These are phyloP conservation scores for Dendrobium officinale DNA, from an alignment of 106 monocot species.

Conservation along the genomic window DNA sequence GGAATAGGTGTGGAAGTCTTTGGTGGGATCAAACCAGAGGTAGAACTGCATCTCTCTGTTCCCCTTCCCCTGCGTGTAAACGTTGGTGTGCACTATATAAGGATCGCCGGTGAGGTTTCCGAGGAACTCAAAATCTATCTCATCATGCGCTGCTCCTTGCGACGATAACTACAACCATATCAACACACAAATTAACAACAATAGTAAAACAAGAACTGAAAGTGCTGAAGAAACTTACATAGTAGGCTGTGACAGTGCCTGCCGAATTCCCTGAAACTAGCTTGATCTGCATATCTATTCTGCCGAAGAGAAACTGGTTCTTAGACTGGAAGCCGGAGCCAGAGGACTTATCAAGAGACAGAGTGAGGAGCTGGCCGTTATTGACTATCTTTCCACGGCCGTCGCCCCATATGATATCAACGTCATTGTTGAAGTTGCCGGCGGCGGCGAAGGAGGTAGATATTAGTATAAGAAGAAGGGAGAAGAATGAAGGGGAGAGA, in stretches of 20 bases:
- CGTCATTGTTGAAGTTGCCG: background rate
- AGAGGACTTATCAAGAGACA: conserved; percentile 6
- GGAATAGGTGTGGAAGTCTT: conserved; percentile 19
- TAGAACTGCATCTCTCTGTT: conserved; percentile 24
- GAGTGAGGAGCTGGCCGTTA: conserved; percentile 3
- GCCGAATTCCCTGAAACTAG: conserved; percentile 11
- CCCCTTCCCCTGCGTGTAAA: conserved; percentile 19
- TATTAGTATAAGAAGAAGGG: background rate
- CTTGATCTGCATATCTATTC: conserved; percentile 12
- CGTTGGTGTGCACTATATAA: conserved; percentile 16
- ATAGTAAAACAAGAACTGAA: no score
- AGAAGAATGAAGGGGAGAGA: background rate
- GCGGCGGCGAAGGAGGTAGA: background rate
- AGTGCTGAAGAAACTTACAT: background rate
- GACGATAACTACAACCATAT: conserved; percentile 9
- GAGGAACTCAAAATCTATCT: conserved; percentile 21
- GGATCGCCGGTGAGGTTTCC: conserved; percentile 21
- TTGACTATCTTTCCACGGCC: conserved; percentile 5
- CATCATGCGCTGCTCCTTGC: conserved; percentile 16
- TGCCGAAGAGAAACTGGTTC: conserved; percentile 10
- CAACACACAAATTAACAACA: background rate
- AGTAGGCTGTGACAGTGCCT: conserved; percentile 13
- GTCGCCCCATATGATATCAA: conserved; percentile 12
- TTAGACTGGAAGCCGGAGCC: conserved; percentile 14
- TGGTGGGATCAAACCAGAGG: conserved; percentile 19